phyloP scores from a whole-genome alignment of 257 asterid genomes.

The Ophiorrhiza pumila region DNA sequence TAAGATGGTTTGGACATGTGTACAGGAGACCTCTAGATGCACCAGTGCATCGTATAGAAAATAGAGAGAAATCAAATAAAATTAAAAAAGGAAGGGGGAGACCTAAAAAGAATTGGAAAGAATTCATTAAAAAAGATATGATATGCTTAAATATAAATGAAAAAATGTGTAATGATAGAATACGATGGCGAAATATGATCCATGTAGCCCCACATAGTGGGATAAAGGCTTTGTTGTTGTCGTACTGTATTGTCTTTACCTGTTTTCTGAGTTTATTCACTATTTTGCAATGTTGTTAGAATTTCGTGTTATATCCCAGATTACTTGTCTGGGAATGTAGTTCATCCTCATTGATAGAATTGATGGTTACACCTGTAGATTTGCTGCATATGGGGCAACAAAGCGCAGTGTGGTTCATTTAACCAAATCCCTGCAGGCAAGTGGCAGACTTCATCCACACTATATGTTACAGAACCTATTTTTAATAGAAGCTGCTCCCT shows the following conservation, averaged over 20 bases:
- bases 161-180: too few relatives aligned
- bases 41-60: too few relatives aligned
- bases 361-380: slow-evolving; percentile 40
- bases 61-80: too few relatives aligned
- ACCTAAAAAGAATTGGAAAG: too few relatives aligned
- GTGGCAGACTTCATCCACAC: slow-evolving; percentile 15
- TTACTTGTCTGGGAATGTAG: neutral
- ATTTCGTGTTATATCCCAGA: neutral
- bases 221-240: too few relatives aligned
- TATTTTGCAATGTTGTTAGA: neutral
- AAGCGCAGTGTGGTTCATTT: slow-evolving; percentile 98
- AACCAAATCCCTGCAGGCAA: slow-evolving; percentile 90
- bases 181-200: too few relatives aligned
- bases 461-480: neutral
- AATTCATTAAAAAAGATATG: too few relatives aligned
- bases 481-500: neutral
- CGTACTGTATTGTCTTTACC: neutral
- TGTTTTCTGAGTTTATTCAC: neutral
- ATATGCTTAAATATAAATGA: too few relatives aligned
- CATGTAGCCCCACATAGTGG: too few relatives aligned
- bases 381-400: slow-evolving; percentile 99
- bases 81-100: too few relatives aligned
- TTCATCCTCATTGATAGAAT: neutral
- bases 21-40: too few relatives aligned
- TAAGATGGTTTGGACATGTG: too few relatives aligned